Evolutionary conservation across 2,329 filamentous ascomycete genomes (phyloP), one percentile per base, ranked within the genome.

Genomic region (Xylariaceae sp.): DNA sequence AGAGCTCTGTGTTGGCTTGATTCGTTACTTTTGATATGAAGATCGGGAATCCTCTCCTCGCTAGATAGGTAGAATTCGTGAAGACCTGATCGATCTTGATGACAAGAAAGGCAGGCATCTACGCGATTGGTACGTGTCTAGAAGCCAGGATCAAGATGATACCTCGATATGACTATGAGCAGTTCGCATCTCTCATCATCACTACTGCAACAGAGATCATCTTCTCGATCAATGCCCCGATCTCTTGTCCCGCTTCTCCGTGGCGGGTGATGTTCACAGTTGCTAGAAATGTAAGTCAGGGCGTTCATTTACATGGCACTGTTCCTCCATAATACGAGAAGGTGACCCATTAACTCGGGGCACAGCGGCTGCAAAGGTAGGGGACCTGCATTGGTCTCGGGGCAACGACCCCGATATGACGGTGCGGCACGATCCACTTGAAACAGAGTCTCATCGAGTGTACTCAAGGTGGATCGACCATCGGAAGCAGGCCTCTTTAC

Each of bases 401-500:
- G 42, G 45, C 55, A 61, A 59, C 51, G 44, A 53, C 13, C 62
- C 60, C 51, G 62, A 62, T 60, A 53, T 44, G 56, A 55, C 49
- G 49, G 23, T 47, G 48, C 62, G 49, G 57, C 60, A 60, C 61
- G 49, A 53, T 55, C 45, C 53, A 56, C 65, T 60, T 68, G 65
- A 68, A 67, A 69, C 67, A 63, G 62, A 49, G 56, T 62, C 61
- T 62, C 55, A 59, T 62, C 59, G 55, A 56, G 50, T 61, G 17
- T 42, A 37, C 47, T 45, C 8, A 30, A 23, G 56, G 56, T 62
- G 55, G 57, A 53, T 49, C 52, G 52, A 56, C 56, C 57, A 45
- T 58, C 66, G 67, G 66, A 68, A 70, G 50, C 60, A 65, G 65
- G 62, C 56, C 57, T 47, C 49, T 35, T 52, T 49, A 62, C 55